Percentiles rank a stretch among this genome's conserved stretches.
These are phyloP conservation scores for Penicillium angulare DNA, from an alignment of 495 filamentous ascomycete species.

Conservation along the genomic window DNA sequence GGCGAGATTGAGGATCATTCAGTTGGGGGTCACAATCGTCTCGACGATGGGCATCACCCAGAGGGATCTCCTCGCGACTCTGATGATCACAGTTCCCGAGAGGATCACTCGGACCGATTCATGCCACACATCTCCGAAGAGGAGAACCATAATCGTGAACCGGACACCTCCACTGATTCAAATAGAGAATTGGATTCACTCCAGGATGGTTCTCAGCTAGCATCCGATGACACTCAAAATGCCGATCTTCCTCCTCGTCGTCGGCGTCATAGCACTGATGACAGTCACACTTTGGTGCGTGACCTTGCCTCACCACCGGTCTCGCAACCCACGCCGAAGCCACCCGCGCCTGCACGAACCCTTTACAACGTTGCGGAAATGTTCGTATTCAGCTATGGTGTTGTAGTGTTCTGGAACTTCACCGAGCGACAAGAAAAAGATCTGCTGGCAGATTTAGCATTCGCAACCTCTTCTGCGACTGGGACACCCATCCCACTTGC, in stretches of 20 bases:
- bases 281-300: slow-evolving; percentile 17
- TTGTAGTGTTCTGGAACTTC: slow-evolving; percentile 99
- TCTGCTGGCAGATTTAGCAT: slow-evolving; percentile 91
- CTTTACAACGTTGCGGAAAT: slow-evolving; percentile 85
- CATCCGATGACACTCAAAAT: slow-evolving; percentile 1
- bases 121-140: slow-evolving; percentile 21
- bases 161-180: slow-evolving; percentile 16
- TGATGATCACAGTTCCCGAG: slow-evolving; percentile 8
- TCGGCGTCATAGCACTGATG: slow-evolving; percentile 28
- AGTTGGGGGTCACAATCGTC: slow-evolving; percentile 28
- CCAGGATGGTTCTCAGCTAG: slow-evolving; percentile 1
- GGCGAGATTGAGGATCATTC: slow-evolving; percentile 52
- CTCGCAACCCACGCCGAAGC: slow-evolving; percentile 13
- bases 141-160: slow-evolving; percentile 17
- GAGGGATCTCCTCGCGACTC: slow-evolving; percentile 16
- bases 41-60: slow-evolving; percentile 35
- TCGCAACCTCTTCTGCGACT: slow-evolving; percentile 61
- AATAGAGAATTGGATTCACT: neutral
- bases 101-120: slow-evolving; percentile 16
- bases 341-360: slow-evolving; percentile 46
- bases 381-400: slow-evolving; percentile 97
- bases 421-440: slow-evolving; percentile 95
- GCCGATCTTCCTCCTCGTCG: slow-evolving; percentile 17
- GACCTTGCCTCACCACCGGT: slow-evolving; percentile 17
- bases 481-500: slow-evolving; percentile 58